phyloP scores from a whole-genome alignment of 1,139 yeast genomes.

The Hemisphaericaspora xylanilytica region DNA sequence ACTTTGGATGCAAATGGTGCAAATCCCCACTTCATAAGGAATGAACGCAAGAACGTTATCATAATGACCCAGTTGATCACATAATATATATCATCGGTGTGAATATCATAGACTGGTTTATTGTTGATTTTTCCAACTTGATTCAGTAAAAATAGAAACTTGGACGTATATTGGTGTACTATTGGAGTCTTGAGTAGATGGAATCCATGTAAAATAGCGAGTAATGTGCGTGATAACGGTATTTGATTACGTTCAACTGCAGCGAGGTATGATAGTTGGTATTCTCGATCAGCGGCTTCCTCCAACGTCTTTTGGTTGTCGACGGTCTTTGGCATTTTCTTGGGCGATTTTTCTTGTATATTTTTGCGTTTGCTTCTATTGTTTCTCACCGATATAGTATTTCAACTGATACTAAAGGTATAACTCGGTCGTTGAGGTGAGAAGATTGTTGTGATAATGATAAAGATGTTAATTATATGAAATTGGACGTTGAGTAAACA shows the following conservation, averaged over 20 bases:
- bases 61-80: conserved; percentile 55
- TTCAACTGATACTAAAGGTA: too few species aligned
- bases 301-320: neutral
- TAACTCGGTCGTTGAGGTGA: too few species aligned
- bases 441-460: too few species aligned
- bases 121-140: conserved; percentile 24
- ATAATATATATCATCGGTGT: conserved; percentile 54
- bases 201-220: conserved; percentile 26
- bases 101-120: conserved; percentile 49
- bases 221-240: conserved; percentile 29
- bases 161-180: conserved; percentile 28
- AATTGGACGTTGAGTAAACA: too few species aligned
- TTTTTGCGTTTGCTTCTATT: too few species aligned
- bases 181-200: conserved; percentile 22
- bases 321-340: neutral
- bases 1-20: conserved; percentile 54
- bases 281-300: conserved; percentile 11
- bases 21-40: conserved; percentile 56
- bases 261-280: conserved; percentile 27
- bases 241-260: conserved; percentile 41
- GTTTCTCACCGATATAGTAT: too few species aligned
- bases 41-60: conserved; percentile 59
- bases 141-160: conserved; percentile 53
- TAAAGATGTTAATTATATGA: too few species aligned
- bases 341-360: neutral